Conservation (phyloP, 352 stramenopile species). For the Phytophthora boehmeriae region DNA sequence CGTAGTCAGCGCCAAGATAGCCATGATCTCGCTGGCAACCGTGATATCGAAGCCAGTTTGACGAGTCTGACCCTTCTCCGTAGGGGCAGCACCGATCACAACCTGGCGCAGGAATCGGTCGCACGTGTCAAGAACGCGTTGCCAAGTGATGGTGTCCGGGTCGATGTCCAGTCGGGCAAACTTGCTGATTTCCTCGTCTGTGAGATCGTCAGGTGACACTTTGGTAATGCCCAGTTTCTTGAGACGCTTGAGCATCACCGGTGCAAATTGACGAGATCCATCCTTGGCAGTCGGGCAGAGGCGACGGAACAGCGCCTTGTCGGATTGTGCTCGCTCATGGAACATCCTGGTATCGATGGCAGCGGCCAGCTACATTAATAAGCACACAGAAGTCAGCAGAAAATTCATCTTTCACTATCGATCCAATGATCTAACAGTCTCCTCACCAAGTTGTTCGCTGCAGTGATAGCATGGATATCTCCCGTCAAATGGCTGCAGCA, state of each 20-base stretch:
- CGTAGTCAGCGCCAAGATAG: constrained; percentile 96
- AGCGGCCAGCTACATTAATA: constrained; percentile 82
- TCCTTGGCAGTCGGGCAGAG: constrained; percentile 88
- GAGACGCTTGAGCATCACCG: constrained; percentile 94
- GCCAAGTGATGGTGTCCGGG: constrained; percentile 89
- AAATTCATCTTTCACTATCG: neutral
- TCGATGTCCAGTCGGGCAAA: constrained; percentile 98
- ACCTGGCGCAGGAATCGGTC: constrained; percentile 96
- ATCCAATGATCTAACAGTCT: neutral
- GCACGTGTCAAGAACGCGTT: constrained; percentile 97
- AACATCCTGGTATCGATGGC: constrained; percentile 99
- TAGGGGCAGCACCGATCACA: constrained; percentile 87
- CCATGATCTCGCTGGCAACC: constrained; percentile 99
- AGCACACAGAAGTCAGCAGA: neutral
- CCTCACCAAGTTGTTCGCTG: constrained; percentile 95
- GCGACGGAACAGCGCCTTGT: constrained; percentile 87
- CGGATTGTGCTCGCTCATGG: constrained; percentile 91
- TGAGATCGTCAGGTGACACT: constrained; percentile 93
- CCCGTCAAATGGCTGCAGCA: constrained; percentile 94
- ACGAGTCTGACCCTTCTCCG: constrained; percentile 90
- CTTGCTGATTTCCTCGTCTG: constrained; percentile 89
- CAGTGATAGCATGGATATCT: constrained; percentile 98
- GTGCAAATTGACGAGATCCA: constrained; percentile 82
- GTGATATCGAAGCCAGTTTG: constrained; percentile 82
- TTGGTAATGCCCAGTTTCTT: constrained; percentile 95